phyloP scores from a whole-genome alignment of 768 basidiomycete genomes.

The Candolleomyces aberdarensis region DNA sequence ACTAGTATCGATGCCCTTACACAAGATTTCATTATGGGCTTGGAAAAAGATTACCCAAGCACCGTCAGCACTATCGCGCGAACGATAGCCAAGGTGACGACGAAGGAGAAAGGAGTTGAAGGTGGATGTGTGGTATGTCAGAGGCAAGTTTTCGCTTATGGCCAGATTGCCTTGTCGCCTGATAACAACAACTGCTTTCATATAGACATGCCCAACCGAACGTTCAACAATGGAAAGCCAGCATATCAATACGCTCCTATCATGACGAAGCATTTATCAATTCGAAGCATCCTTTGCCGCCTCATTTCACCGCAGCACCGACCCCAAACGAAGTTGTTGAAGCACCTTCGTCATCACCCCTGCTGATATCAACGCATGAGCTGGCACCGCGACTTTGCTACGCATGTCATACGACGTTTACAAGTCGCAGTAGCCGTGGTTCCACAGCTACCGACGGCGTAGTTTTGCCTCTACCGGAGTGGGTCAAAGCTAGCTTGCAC shows the following conservation, averaged over 20 bases:
- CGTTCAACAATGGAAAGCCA: constrained; percentile 70
- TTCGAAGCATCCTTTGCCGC: constrained; percentile 20
- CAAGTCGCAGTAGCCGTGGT: constrained; percentile 51
- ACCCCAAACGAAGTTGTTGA: constrained; percentile 14
- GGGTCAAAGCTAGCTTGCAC: constrained; percentile 25
- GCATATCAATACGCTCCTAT: constrained; percentile 67
- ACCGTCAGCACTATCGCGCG: constrained; percentile 82
- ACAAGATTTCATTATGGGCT: constrained; percentile 72
- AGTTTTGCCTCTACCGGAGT: constrained; percentile 33
- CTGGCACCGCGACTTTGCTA: constrained; percentile 50
- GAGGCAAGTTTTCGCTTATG: constrained; percentile 37
- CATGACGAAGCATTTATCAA: constrained; percentile 22
- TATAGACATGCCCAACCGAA: constrained; percentile 60
- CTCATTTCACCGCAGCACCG: constrained; percentile 22
- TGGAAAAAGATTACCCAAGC: constrained; percentile 82
- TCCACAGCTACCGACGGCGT: constrained; percentile 12
- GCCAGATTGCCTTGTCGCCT: too few relatives aligned
- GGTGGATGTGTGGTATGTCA: constrained; percentile 61
- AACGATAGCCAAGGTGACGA: constrained; percentile 74
- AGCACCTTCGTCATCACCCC: constrained; percentile 1
- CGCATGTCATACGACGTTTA: constrained; percentile 58
- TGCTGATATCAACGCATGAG: constrained; percentile 24
- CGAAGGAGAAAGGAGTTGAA: constrained; percentile 48
- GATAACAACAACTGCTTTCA: not conserved
- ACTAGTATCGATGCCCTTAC: constrained; percentile 6